Percentiles rank a stretch among this genome's conserved stretches.
Conservation (phyloP, 106 monocot genomes). For the Chionographis japonica region DNA sequence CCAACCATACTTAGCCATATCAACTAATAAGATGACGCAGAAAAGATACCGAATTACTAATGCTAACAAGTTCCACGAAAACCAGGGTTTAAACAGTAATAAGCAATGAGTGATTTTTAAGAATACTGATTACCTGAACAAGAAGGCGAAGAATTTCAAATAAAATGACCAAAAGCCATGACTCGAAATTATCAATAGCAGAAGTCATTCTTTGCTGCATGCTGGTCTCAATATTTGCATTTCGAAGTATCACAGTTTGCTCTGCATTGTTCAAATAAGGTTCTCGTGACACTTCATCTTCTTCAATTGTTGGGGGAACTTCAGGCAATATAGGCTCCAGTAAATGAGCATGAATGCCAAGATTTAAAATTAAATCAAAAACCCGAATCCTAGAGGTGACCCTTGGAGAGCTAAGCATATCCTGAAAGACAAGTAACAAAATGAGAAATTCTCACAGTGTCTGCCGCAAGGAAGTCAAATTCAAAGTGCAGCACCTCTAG, state of each 20-base stretch:
- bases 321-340: conserved; percentile 81
- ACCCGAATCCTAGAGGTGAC: conserved; percentile 59
- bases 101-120: neutral
- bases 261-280: conserved; percentile 32
- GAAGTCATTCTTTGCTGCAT: conserved; percentile 36
- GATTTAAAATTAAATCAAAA: conserved; percentile 91
- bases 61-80: too few species aligned
- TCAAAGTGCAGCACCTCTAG: conserved; percentile 62
- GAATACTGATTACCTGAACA: conserved; percentile 63
- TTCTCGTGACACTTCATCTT: conserved; percentile 44
- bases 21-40: too few species aligned
- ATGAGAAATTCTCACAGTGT: conserved; percentile 9
- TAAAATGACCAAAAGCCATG: conserved; percentile 83
- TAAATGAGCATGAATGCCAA: conserved; percentile 93
- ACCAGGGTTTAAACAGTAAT: too few species aligned
- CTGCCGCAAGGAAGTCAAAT: conserved; percentile 1
- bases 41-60: too few species aligned
- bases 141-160: conserved; percentile 81
- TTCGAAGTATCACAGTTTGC: conserved; percentile 7
- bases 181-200: conserved; percentile 87
- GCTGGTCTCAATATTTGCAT: conserved; percentile 19
- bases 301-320: conserved; percentile 47
- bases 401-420: conserved; percentile 71
- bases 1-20: too few species aligned
- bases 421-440: conserved; percentile 42